These are phyloP conservation scores for Sporisorium scitamineum DNA, from an alignment of 1,284 basidiomycete species.

Conservation along the genomic window DNA sequence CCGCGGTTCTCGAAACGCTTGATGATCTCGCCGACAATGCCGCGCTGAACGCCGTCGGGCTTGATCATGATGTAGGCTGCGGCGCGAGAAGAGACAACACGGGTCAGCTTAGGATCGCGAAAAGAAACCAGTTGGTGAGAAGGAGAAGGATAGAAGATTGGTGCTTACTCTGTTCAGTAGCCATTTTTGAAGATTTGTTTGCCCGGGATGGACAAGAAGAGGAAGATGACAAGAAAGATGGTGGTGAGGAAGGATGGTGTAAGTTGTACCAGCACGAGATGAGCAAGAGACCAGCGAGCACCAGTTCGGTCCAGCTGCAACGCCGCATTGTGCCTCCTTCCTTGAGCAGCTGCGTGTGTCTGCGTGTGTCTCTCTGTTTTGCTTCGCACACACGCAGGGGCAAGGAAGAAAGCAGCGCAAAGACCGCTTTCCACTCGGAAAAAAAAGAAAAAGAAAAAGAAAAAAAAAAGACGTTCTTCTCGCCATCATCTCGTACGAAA, in stretches of 20 bases:
- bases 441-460: neutral
- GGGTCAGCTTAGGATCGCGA: no score
- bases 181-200: constrained; percentile 54
- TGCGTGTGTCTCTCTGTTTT: neutral
- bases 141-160: neutral
- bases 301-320: constrained; percentile 14
- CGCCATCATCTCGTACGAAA: constrained; percentile 10
- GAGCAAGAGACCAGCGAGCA: constrained; percentile 21
- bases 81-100: neutral
- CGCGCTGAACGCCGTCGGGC: constrained; percentile 68
- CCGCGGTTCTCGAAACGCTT: constrained; percentile 65
- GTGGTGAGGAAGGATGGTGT: neutral
- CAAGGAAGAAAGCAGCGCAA: neutral
- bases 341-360: neutral
- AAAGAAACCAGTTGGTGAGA: neutral
- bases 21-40: constrained; percentile 68
- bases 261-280: constrained; percentile 18
- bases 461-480: constrained; percentile 20
- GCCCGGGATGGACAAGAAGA: constrained; percentile 11
- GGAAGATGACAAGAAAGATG: constrained; percentile 10
- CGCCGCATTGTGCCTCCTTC: constrained; percentile 13
- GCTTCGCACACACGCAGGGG: neutral
- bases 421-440: neutral
- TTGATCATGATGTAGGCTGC: constrained; percentile 69
- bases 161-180: constrained; percentile 64